Conservation (phyloP, 2,329 filamentous ascomycete genomes). For the Metarhizium rileyi region DNA sequence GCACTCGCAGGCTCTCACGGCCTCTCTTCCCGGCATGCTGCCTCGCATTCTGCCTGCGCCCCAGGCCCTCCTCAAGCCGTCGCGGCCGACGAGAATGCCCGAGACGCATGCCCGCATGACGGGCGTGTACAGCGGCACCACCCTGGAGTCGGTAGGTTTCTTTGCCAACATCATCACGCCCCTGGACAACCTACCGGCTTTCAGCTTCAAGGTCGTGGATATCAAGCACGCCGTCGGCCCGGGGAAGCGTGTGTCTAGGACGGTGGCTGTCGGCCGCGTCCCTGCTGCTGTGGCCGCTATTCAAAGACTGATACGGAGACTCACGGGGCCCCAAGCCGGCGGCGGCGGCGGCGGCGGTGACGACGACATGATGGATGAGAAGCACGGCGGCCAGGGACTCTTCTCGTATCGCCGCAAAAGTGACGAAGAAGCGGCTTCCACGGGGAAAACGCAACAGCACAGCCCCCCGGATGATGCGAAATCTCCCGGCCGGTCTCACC, state of each 20-base stretch:
- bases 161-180: slow-evolving; percentile 53
- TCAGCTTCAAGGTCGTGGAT: slow-evolving; percentile 37
- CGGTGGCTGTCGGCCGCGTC: neutral
- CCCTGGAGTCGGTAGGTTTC: slow-evolving; percentile 46
- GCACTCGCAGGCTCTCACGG: slow-evolving; percentile 48
- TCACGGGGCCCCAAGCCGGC: neutral
- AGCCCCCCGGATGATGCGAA: neutral
- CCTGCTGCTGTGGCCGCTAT: neutral
- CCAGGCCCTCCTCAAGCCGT: slow-evolving; percentile 49
- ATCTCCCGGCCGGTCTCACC: neutral
- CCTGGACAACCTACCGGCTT: slow-evolving; percentile 37
- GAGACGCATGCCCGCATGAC: slow-evolving; percentile 43
- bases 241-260: neutral
- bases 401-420: neutral
- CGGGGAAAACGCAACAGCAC: neutral
- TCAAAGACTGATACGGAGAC: neutral
- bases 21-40: slow-evolving; percentile 46
- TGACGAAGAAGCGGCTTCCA: slow-evolving; percentile 1
- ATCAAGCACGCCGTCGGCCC: slow-evolving; percentile 33
- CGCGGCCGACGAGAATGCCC: slow-evolving; percentile 45
- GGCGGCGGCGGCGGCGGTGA: neutral
- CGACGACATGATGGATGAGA: neutral
- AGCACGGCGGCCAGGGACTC: neutral
- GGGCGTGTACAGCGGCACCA: slow-evolving; percentile 47
- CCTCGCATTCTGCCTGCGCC: slow-evolving; percentile 53